A percentile compares a stretch with the other conserved stretches of the same genome.
phyloP scores from a whole-genome alignment of 192 early-diverging fungal species.

The Backusella macrospora region DNA sequence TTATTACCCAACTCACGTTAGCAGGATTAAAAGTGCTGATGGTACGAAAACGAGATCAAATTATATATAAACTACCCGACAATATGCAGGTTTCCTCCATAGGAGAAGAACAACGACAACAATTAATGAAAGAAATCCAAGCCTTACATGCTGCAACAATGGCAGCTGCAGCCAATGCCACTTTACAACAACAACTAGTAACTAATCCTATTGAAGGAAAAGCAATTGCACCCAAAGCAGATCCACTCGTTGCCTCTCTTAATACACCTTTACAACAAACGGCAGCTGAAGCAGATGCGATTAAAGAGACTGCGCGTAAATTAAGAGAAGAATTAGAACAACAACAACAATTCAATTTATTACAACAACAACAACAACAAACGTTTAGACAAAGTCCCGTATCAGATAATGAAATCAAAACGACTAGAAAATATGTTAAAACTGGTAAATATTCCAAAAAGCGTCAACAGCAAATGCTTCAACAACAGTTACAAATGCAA shows the following conservation, averaged over 20 bases:
- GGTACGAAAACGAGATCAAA: conserved; percentile 47
- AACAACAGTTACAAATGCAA: conserved; percentile 18
- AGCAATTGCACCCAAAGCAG: conserved; percentile 30
- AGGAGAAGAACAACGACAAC: conserved; percentile 45
- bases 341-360: conserved; percentile 2
- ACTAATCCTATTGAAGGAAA: conserved; percentile 4
- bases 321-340: conserved; percentile 33
- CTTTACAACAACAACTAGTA: background rate
- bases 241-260: conserved; percentile 7
- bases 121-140: conserved; percentile 50
- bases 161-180: conserved; percentile 16
- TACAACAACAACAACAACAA: conserved; percentile 16
- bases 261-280: conserved; percentile 16
- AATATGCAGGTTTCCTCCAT: conserved; percentile 55
- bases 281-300: conserved; percentile 21
- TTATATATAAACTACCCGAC: conserved; percentile 58
- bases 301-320: conserved; percentile 29
- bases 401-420: conserved; percentile 31
- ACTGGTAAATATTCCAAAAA: conserved; percentile 68
- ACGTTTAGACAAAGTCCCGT: conserved; percentile 7
- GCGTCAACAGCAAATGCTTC: conserved; percentile 31
- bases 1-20: conserved; percentile 30
- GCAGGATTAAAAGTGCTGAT: conserved; percentile 37
- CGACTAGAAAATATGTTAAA: conserved; percentile 58
- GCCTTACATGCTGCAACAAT: conserved; percentile 42